Evolutionary conservation across 352 stramenopile species (phyloP), one percentile per base, ranked within the genome.

Genomic region (Phytophthora colocasiae): DNA sequence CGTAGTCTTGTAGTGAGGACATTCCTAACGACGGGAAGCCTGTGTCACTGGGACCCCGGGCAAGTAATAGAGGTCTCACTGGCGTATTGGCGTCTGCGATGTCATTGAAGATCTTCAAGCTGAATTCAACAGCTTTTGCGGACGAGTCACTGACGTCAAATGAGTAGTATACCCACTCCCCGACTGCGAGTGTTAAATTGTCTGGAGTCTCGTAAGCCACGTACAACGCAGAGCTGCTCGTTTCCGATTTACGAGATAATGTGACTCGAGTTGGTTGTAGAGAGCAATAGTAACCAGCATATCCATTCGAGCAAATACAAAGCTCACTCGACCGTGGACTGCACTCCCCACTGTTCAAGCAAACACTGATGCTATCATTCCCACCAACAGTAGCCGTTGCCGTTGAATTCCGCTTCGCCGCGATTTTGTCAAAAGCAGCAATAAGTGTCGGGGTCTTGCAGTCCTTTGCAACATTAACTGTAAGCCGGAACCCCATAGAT

Each of bases 141-240:
- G 26, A 29, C 0, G 68, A 64, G 47, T 92, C 78, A 19, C 47
- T 27, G 3, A 94, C 75, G 29, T 91, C 83, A 49, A 94, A 92
- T 2, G 83, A 80, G 32, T 77, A 89, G 53, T 92, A 91, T 11
- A 56, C 34, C 86, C 83, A 92, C 3, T 74, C 67, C 2, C 82
- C 82, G 17, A 85, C 76, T 12, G 54, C 66, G 29, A 92, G 60
- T 8, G 68, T 58, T 32, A 57, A 48, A 45, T 66, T 62, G 7
- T 56, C 47, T 46, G 59, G 17, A n/a, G 62, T 71, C 17, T 63
- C 43, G 41, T 71, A 83, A 7, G 68, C 71, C 26, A 60, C 10
- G 22, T 79, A 82, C 17, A 58, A 73, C 29, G 64, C 61, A 10
- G 63, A 62, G 17, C 9, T 47, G 17, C 38, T 49, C 19, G 15